phyloP scores from a whole-genome alignment of 1,139 yeast genomes.

The Nakaseomyces bracarensis region DNA sequence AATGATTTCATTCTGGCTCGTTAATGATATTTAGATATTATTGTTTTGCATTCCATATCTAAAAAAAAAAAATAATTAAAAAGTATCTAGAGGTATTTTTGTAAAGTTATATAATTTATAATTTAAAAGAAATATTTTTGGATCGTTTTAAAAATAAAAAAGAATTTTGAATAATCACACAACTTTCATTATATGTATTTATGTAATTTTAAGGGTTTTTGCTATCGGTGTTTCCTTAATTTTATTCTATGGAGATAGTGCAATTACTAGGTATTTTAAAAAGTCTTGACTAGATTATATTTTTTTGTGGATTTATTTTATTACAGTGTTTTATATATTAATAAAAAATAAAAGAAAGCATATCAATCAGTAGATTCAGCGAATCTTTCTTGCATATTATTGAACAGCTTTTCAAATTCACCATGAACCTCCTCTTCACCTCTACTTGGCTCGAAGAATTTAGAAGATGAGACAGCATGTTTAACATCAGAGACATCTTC shows the following conservation, averaged over 20 bases:
- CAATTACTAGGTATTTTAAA: background rate
- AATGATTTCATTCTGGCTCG: constrained; percentile 6
- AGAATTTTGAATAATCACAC: too few relatives aligned
- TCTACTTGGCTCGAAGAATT: constrained; percentile 89
- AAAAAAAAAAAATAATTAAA: constrained; percentile 6
- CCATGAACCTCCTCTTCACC: constrained; percentile 74
- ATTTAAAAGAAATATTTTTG: constrained; percentile 3
- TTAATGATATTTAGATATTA: constrained; percentile 4
- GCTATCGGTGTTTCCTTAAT: too few relatives aligned
- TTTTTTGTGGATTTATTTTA: background rate
- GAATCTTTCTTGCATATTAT: constrained; percentile 77
- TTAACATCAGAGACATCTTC: constrained; percentile 85
- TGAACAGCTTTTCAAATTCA: constrained; percentile 69
- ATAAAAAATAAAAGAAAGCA: background rate
- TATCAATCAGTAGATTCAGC: constrained; percentile 86
- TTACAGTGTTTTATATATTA: background rate
- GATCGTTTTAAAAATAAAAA: constrained; percentile 3
- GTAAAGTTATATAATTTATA: background rate
- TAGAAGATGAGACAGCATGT: constrained; percentile 88
- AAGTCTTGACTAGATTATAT: background rate
- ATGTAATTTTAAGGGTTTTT: too few relatives aligned
- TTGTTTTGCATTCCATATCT: constrained; percentile 5
- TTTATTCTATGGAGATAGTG: too few relatives aligned
- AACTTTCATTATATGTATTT: too few relatives aligned
- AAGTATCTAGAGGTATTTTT: constrained; percentile 5